These are phyloP conservation scores for Glycine latifolia DNA, from an alignment of 306 rosid species.

Conservation along the genomic window DNA sequence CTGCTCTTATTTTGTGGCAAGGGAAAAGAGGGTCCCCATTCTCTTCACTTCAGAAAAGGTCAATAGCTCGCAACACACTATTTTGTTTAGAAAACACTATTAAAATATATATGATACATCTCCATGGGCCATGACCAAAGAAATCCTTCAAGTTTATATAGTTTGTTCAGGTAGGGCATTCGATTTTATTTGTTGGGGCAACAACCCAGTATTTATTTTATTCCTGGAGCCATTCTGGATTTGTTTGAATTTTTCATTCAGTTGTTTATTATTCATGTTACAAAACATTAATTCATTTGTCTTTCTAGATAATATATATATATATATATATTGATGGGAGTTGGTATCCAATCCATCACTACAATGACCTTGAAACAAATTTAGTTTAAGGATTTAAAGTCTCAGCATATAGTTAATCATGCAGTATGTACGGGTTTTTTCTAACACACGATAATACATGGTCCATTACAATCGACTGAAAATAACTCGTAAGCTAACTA, in stretches of 20 bases:
- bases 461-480: not conserved
- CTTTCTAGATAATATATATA: not conserved
- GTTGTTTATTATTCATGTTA: not conserved
- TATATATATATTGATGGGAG: not conserved
- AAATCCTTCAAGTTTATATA: not conserved
- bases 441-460: not conserved
- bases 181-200: not conserved
- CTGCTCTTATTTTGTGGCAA: constrained; percentile 19
- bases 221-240: not conserved
- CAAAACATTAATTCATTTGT: not conserved
- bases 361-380: not conserved
- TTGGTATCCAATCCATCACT: not conserved
- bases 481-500: not conserved
- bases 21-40: constrained; percentile 9
- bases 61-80: not conserved
- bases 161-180: not conserved
- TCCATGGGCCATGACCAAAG: not conserved
- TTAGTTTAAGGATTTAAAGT: constrained; percentile 5
- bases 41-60: not conserved
- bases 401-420: not conserved
- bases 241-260: not conserved
- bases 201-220: not conserved
- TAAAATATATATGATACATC: not conserved
- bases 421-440: not conserved
- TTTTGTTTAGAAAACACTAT: constrained; percentile 1